Evolutionary conservation across 495 filamentous ascomycete species (phyloP), one percentile per base, ranked within the genome.

Genomic region (Lasiosphaeria hispida): DNA sequence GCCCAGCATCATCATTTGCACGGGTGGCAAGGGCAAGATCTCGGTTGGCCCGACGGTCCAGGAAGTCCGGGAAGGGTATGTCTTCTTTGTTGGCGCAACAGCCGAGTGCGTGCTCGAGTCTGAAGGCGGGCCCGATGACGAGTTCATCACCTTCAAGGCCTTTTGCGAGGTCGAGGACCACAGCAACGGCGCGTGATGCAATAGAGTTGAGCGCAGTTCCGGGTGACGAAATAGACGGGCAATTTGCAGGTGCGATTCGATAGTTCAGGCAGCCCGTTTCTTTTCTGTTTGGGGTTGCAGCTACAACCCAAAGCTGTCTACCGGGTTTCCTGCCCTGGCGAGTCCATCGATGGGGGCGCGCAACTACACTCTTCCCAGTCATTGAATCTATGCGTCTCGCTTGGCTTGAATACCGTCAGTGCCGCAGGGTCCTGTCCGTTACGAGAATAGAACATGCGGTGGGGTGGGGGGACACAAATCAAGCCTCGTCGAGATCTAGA

Each of bases 31-130:
- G 45, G 94, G 94, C 5, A 88, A 76, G 57, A 90, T 98, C 53
- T 85, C 83, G 2, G 92, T 98, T 2, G 94, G 92, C 0, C 80
- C 85, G 0, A 83, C 78, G 14, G 70, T 72, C 35, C 85, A 94
- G 69, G 85, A 86, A 62, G 74, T 96, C 42, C 68, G 67, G 57
- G 68, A 86, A 63, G 94, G 87, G 0, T 89, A 85, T 66, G 91
- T 98, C 30, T 97, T 83, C 73, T 98, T 98, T 69, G 88, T 97
- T 1, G 94, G 94, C 0, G 90, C 94, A 15, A 91, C 88, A 7
- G 95, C 95, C 0, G 88, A 95, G 72, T 83, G 87, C 41, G 77
- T 90, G 1, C 69, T 97, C 43, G 87, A 96, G 71, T 88, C 83
- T 36, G 81, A 76, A 57, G 75, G 81, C 4, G 77, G 44, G 3